Conservation (phyloP, 1,284 basidiomycete genomes). For the Naganishia sp. region DNA sequence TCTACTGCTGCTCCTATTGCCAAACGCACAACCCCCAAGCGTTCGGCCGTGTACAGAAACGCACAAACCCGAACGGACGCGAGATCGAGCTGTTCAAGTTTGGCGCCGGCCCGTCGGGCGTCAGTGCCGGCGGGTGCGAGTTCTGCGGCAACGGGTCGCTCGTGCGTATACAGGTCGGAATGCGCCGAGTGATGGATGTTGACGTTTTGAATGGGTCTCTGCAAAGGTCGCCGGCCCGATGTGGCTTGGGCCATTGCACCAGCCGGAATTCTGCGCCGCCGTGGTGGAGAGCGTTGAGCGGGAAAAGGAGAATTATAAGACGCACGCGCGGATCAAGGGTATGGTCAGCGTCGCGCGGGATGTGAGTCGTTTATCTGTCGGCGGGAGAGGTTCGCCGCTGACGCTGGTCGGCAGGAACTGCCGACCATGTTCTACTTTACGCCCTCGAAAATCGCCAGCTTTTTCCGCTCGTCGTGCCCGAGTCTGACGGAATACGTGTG, state of each 20-base stretch:
- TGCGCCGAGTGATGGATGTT: no score
- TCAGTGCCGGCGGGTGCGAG: constrained; percentile 61
- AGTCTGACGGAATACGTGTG: constrained; percentile 59
- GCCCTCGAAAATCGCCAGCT: constrained; percentile 74
- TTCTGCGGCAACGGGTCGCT: constrained; percentile 78
- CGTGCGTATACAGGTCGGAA: constrained; percentile 53
- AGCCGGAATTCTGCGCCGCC: constrained; percentile 69
- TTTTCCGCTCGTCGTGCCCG: constrained; percentile 80
- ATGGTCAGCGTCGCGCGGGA: constrained; percentile 90
- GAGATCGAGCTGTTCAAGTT: constrained; percentile 70
- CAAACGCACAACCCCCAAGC: constrained; percentile 77
- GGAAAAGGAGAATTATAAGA: constrained; percentile 70
- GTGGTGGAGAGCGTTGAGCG: constrained; percentile 70
- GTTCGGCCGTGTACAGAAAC: constrained; percentile 65
- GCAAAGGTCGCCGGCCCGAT: constrained; percentile 83
- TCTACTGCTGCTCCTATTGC: constrained; percentile 79
- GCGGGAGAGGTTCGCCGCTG: background rate
- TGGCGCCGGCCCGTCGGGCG: constrained; percentile 63
- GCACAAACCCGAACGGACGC: constrained; percentile 55
- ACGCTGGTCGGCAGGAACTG: constrained; percentile 64
- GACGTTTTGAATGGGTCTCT: background rate
- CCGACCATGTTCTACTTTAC: constrained; percentile 87
- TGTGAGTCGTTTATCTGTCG: constrained; percentile 57
- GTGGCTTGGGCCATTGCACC: constrained; percentile 90
- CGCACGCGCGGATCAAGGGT: constrained; percentile 82